Evolutionary conservation across 805 yeast genomes (phyloP).

Genomic region (Hanseniaspora occidentalis): DNA sequence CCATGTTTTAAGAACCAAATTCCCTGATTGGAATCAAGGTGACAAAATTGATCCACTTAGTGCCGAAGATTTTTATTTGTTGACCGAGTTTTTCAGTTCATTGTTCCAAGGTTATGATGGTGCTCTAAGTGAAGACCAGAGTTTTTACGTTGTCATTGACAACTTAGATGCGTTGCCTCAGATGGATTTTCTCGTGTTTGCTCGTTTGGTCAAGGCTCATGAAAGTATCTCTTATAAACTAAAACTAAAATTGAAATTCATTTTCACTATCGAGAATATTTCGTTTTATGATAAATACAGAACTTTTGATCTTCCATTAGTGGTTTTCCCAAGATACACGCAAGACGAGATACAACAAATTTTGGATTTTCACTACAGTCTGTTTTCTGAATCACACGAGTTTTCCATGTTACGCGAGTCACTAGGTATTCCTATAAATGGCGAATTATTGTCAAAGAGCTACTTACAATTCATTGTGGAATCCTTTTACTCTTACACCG

Average conservation of each 20-base stretch:
- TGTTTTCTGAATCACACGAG: constrained; percentile 1
- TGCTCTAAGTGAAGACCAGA: neutral
- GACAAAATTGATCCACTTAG: constrained; percentile 14
- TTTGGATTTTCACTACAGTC: constrained; percentile 7
- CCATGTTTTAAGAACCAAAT: constrained; percentile 8
- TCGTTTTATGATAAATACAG: constrained; percentile 17
- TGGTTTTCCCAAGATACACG: constrained; percentile 21
- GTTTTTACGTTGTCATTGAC: constrained; percentile 17
- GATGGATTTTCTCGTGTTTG: constrained; percentile 18
- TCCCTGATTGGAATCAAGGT: constrained; percentile 4
- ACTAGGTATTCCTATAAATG: constrained; percentile 10
- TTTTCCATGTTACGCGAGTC: neutral
- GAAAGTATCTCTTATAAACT: constrained; percentile 13
- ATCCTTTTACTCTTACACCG: constrained; percentile 22
- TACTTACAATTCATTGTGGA: constrained; percentile 20
- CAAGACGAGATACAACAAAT: constrained; percentile 15
- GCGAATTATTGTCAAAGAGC: constrained; percentile 11
- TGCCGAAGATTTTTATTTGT: constrained; percentile 20
- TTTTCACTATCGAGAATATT: constrained; percentile 16
- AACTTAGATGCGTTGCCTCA: constrained; percentile 23
- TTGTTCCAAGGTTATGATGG: constrained; percentile 5
- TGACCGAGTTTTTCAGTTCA: constrained; percentile 14
- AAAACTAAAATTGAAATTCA: constrained; percentile 15
- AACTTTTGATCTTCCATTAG: constrained; percentile 16
- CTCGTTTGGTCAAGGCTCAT: constrained; percentile 17